Base-by-base conservation (phyloP, 2,329 filamentous ascomycete species). In the Penicillium vulpinum region DNA sequence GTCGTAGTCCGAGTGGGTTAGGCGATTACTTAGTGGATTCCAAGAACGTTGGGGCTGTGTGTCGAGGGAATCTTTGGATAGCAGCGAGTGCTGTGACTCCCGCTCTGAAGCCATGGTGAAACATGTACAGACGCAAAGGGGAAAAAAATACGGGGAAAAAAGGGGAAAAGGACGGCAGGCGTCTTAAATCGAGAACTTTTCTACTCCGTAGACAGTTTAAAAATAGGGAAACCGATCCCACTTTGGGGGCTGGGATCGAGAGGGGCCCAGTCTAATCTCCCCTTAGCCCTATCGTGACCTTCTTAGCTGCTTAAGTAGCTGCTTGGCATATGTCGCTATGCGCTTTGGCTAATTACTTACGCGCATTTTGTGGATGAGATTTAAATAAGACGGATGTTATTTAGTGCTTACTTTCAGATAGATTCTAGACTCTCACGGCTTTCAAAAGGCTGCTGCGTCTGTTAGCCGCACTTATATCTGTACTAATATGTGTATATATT, bases 21-120 rank as follows among this genome's bases (percentile, higher is more conserved):
- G 49, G 49, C 53, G 62, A 45, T 59, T 58, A 5, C 57, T 56
- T 2, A 66, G 54, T 18, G 64, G 63, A 31, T 63, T 55, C 64
- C 64, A 66, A 13, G 61, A 47, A 4, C 50, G 58, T n/a, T 56
- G 54, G 13, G 61, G 64, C n/a, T 44, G 55, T 22, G 40, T 49
- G 13, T 54, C 52, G 22, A 60, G 49, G 22, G 60, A 51, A 38
- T 62, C 57, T 24, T 60, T 39, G 18, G 54, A 56, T 22, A 65
- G 55, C 26, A 63, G 46, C 4, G 61, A 60, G 21, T 46, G 57
- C 51, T 59, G 54, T 8, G 60, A 62, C 36, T 64, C 62, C 38
- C 58, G 49, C 50, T 61, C 60, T 24, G 59, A 52, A 22, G 53
- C 43, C 62, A 65, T 65, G 5, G n/a, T 48, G 50, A 21, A n/a